A percentile compares a stretch with the other conserved stretches of the same genome.
phyloP scores from a whole-genome alignment of 352 stramenopile species.

The Globisporangium camurandrum region DNA sequence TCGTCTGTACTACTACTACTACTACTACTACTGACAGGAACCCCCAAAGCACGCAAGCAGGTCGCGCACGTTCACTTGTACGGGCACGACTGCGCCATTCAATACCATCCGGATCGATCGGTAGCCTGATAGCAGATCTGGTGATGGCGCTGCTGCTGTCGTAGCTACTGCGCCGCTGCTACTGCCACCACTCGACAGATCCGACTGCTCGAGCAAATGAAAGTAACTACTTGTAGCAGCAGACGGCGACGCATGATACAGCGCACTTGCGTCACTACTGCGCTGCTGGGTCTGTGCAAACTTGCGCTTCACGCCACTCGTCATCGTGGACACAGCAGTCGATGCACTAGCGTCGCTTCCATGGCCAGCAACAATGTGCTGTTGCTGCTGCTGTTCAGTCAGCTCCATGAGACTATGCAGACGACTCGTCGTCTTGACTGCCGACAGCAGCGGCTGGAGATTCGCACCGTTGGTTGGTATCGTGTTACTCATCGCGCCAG shows the following conservation, averaged over 20 bases:
- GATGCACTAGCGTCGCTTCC: not conserved
- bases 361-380: not conserved
- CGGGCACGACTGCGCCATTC: conserved; percentile 55
- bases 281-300: not conserved
- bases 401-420: conserved; percentile 7
- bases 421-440: conserved; percentile 5
- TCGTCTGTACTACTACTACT: not conserved
- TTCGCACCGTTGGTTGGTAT: no score
- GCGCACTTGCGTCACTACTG: not conserved
- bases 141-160: not conserved
- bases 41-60: conserved; percentile 37
- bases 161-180: no score
- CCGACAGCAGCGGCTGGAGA: not conserved
- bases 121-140: conserved; percentile 26
- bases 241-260: not conserved
- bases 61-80: conserved; percentile 67
- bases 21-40: conserved; percentile 5
- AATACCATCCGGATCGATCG: conserved; percentile 64
- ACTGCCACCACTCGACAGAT: no score
- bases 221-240: not conserved
- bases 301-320: conserved; percentile 2
- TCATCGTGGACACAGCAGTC: not conserved
- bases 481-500: not conserved
- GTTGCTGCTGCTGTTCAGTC: not conserved
- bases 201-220: not conserved